Conservation (phyloP, 192 early-diverging fungal genomes). For the Pilaira anomala region DNA sequence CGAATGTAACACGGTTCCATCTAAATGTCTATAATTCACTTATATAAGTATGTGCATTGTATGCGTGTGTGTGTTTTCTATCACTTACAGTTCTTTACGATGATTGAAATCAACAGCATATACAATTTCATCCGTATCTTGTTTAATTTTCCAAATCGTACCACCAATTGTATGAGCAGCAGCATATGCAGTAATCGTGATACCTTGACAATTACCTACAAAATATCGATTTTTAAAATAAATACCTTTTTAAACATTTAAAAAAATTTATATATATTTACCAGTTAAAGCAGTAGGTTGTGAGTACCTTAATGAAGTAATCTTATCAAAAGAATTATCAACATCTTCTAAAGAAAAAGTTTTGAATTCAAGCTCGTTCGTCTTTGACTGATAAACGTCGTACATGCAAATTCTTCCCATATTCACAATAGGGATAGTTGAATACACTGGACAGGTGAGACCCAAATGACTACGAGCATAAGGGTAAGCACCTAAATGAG, state of each 20-base stretch:
- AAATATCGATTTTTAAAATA: background rate
- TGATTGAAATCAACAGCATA: conserved; percentile 98
- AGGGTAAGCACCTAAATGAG: conserved; percentile 83
- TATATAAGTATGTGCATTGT: background rate
- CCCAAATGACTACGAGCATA: conserved; percentile 77
- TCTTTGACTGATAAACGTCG: conserved; percentile 74
- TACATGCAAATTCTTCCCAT: conserved; percentile 85
- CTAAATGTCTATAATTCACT: conserved; percentile 60
- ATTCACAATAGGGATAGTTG: conserved; percentile 87
- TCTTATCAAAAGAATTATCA: conserved; percentile 78
- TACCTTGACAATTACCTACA: conserved; percentile 73
- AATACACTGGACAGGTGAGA: conserved; percentile 82
- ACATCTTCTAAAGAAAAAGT: conserved; percentile 79
- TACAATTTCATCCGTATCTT: conserved; percentile 88
- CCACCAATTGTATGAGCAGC: conserved; percentile 96
- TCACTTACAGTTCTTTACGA: conserved; percentile 79
- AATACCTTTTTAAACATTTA: conserved; percentile 21
- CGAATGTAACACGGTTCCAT: conserved; percentile 61
- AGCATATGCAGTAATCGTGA: conserved; percentile 84
- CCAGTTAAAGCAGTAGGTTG: conserved; percentile 76
- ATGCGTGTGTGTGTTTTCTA: too few relatives aligned
- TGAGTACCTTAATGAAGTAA: conserved; percentile 79
- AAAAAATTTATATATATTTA: conserved; percentile 17
- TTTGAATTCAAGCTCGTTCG: conserved; percentile 65
- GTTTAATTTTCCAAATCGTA: conserved; percentile 95